A percentile compares a stretch with the other conserved stretches of the same genome.
Evolutionary conservation across 306 rosid species (phyloP).

Genomic region (Trichosanthes truncata): DNA sequence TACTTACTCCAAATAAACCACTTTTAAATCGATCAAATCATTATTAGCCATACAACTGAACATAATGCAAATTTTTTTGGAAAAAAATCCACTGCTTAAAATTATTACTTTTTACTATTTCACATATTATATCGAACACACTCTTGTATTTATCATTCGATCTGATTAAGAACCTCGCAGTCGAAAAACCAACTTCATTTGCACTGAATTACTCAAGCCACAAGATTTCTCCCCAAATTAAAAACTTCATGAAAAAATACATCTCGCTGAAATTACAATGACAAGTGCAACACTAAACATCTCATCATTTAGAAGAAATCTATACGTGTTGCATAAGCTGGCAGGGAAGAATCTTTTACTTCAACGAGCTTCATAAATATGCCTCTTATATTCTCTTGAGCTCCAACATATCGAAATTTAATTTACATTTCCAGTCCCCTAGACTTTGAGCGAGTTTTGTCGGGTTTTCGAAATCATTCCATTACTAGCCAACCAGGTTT

Average conservation of each 20-base stretch:
- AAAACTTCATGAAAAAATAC: neutral
- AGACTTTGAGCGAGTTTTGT: neutral
- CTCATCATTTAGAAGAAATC: neutral
- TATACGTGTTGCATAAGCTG: neutral
- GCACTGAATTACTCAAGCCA: neutral
- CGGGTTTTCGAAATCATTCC: slow-evolving; percentile 26
- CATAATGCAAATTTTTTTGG: too few relatives aligned
- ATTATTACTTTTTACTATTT: too few relatives aligned
- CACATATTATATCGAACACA: too few relatives aligned
- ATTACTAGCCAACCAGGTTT: slow-evolving; percentile 95
- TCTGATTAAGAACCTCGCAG: neutral
- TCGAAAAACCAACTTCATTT: neutral
- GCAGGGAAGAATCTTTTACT: neutral
- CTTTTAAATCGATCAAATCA: too few relatives aligned
- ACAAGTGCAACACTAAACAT: neutral
- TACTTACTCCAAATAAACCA: too few relatives aligned
- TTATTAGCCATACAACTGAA: too few relatives aligned
- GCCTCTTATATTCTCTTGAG: neutral
- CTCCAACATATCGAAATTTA: neutral
- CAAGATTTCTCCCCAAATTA: neutral
- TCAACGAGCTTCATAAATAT: neutral
- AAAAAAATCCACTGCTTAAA: too few relatives aligned
- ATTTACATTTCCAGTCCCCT: neutral
- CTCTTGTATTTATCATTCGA: neutral
- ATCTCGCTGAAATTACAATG: neutral